These are phyloP conservation scores for Paraphaeosphaeria minitans DNA, from an alignment of 2,329 filamentous ascomycete species.

Conservation along the genomic window DNA sequence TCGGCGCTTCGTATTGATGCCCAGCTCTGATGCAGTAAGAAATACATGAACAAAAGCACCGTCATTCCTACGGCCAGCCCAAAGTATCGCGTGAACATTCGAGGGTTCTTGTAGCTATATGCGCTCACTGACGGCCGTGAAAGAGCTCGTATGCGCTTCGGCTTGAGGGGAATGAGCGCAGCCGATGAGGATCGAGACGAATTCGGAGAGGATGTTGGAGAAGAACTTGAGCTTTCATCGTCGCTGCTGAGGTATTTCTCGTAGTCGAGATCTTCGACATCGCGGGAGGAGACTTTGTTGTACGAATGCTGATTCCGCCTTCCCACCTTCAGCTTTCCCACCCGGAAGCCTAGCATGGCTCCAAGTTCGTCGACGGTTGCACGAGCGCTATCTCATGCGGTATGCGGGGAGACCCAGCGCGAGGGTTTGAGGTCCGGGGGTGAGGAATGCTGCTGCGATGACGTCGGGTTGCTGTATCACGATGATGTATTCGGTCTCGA, in stretches of 20 bases:
- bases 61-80: conserved; percentile 72
- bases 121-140: conserved; percentile 39
- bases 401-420: conserved; percentile 6
- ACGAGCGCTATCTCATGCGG: conserved; percentile 12
- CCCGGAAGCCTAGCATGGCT: conserved; percentile 45
- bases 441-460: conserved; percentile 11
- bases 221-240: conserved; percentile 42
- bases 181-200: conserved; percentile 59
- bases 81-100: conserved; percentile 77
- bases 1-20: conserved; percentile 68
- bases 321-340: conserved; percentile 34
- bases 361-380: background rate
- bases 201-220: conserved; percentile 51
- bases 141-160: conserved; percentile 24
- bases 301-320: conserved; percentile 45
- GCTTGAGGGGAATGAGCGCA: conserved; percentile 29
- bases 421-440: background rate
- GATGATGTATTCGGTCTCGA: background rate
- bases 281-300: conserved; percentile 35
- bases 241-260: conserved; percentile 49
- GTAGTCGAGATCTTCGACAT: conserved; percentile 39
- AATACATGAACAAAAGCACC: conserved; percentile 77
- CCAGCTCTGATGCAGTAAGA: conserved; percentile 74
- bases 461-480: background rate
- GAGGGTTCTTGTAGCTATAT: conserved; percentile 67